Evolutionary conservation across 495 filamentous ascomycete species (phyloP).

Genomic region (Xanthoparmelia taractica): DNA sequence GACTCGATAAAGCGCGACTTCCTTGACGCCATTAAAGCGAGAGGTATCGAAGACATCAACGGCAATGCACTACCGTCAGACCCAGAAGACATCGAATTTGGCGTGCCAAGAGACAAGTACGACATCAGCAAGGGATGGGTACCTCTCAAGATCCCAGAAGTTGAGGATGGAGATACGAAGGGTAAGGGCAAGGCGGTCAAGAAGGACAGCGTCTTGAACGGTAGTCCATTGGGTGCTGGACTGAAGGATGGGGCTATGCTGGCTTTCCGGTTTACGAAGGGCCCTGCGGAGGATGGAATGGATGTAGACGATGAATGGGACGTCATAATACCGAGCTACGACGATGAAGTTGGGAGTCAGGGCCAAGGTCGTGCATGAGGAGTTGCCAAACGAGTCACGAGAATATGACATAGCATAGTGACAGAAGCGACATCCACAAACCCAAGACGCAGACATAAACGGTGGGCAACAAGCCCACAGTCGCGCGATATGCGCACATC

Average conservation of each 20-base stretch:
- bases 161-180: conserved; percentile 41
- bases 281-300: conserved; percentile 32
- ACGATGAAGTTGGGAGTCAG: conserved; percentile 42
- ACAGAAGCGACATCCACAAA: too few species aligned
- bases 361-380: not conserved
- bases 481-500: not conserved
- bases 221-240: conserved; percentile 43
- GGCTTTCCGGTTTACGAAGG: conserved; percentile 58
- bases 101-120: conserved; percentile 45
- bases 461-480: not conserved
- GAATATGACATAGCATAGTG: not conserved
- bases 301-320: conserved; percentile 52
- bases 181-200: conserved; percentile 32
- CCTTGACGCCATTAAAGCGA: conserved; percentile 44
- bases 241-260: conserved; percentile 52
- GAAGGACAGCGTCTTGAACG: conserved; percentile 34
- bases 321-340: conserved; percentile 54
- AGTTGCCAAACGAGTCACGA: not conserved
- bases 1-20: conserved; percentile 54
- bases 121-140: conserved; percentile 54
- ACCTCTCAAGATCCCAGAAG: conserved; percentile 35
- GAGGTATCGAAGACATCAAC: conserved; percentile 39
- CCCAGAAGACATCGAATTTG: conserved; percentile 46
- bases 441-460: not conserved
- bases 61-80: conserved; percentile 41